These are phyloP conservation scores for Curvularia sp. DNA, from an alignment of 2,329 filamentous ascomycete genomes.

Conservation along the genomic window DNA sequence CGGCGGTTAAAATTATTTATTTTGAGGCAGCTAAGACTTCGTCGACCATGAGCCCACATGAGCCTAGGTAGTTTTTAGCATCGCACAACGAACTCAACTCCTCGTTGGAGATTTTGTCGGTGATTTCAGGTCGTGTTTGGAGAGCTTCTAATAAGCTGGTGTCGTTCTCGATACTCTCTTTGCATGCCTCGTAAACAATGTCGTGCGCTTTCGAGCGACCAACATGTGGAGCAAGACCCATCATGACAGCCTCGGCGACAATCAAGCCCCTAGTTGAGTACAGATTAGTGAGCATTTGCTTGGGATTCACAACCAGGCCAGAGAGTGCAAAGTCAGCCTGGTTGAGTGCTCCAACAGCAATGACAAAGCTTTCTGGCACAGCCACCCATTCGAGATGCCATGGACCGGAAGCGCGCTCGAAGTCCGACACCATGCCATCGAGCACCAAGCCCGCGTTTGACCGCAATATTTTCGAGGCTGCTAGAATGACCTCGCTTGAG, in stretches of 20 bases:
- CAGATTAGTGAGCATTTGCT: conserved; percentile 60
- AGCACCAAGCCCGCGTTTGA: conserved; percentile 61
- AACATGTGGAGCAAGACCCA: conserved; percentile 61
- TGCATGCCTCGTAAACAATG: conserved; percentile 63
- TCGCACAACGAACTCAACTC: conserved; percentile 64
- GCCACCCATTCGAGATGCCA: conserved; percentile 68
- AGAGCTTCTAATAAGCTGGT: conserved; percentile 55
- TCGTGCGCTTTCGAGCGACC: conserved; percentile 63
- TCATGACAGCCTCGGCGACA: conserved; percentile 67
- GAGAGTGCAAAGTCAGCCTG: conserved; percentile 63
- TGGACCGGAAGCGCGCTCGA: conserved; percentile 64
- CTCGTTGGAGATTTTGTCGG: conserved; percentile 53
- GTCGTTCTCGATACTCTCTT: conserved; percentile 56
- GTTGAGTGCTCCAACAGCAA: conserved; percentile 60
- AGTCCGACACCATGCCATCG: conserved; percentile 65
- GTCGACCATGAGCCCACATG: conserved; percentile 47
- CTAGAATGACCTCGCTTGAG: conserved; percentile 63
- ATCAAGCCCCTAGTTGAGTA: conserved; percentile 61
- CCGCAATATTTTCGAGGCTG: conserved; percentile 61
- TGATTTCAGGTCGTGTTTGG: conserved; percentile 51
- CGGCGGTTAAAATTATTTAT: conserved; percentile 19
- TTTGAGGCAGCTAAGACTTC: conserved; percentile 42
- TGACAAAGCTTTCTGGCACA: conserved; percentile 61
- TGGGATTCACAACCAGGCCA: conserved; percentile 59
- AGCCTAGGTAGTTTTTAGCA: conserved; percentile 56